Evolutionary conservation across 2,329 filamentous ascomycete species (phyloP).

Genomic region (Colletotrichum musae): DNA sequence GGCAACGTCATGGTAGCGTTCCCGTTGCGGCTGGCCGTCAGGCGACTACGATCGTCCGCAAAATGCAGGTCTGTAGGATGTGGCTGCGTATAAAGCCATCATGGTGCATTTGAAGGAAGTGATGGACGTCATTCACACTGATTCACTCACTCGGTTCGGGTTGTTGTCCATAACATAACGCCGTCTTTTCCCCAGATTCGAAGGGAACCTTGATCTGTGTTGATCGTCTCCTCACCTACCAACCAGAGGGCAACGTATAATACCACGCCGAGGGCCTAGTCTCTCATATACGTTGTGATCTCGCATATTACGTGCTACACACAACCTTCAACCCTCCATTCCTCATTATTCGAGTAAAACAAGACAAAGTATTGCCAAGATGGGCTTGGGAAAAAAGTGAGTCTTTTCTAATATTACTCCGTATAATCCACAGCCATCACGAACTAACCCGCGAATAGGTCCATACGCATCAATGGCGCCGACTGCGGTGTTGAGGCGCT

Average conservation of each 20-base stretch:
- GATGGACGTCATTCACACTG: neutral
- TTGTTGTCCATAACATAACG: slow-evolving; percentile 2
- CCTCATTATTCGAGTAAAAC: too few species aligned
- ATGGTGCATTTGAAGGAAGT: slow-evolving; percentile 7
- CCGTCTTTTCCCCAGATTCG: neutral
- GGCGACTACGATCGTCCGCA: slow-evolving; percentile 14
- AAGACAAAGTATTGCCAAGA: neutral
- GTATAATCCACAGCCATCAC: too few species aligned
- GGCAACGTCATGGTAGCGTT: slow-evolving; percentile 38
- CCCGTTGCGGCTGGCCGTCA: slow-evolving; percentile 16
- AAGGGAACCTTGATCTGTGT: neutral
- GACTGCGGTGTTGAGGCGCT: slow-evolving; percentile 58
- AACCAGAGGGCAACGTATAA: neutral
- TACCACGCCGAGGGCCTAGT: neutral
- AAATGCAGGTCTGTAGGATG: slow-evolving; percentile 1
- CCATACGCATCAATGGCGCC: slow-evolving; percentile 59
- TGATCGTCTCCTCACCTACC: neutral
- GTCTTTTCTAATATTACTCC: neutral
- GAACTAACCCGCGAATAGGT: slow-evolving; percentile 46
- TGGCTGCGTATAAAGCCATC: slow-evolving; percentile 38
- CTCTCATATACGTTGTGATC: neutral
- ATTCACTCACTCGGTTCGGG: neutral
- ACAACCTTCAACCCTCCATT: too few species aligned
- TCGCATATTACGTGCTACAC: neutral
- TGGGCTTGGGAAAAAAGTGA: slow-evolving; percentile 39